These are phyloP conservation scores for Teratosphaeria viscida DNA, from an alignment of 2,329 filamentous ascomycete species.

Conservation along the genomic window DNA sequence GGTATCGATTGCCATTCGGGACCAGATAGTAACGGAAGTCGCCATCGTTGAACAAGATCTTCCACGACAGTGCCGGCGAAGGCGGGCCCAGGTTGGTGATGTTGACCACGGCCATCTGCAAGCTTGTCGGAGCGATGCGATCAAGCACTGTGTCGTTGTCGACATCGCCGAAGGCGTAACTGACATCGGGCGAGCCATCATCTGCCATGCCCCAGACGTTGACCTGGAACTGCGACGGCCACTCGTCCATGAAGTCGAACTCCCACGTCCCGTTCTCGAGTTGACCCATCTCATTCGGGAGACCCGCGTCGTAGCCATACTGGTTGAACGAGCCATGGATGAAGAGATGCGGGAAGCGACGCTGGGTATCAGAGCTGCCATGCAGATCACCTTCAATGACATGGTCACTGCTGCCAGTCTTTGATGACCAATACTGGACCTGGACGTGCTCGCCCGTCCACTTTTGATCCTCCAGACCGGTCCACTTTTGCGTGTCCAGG, in stretches of 20 bases:
- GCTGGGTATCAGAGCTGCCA: constrained; percentile 26
- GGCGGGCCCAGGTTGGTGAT: constrained; percentile 44
- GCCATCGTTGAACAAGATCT: constrained; percentile 46
- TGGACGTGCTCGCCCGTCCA: constrained; percentile 54
- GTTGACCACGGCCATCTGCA: constrained; percentile 48
- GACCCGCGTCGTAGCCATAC: constrained; percentile 52
- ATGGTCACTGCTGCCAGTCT: constrained; percentile 50
- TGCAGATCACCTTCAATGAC: constrained; percentile 49
- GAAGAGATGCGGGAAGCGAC: constrained; percentile 53
- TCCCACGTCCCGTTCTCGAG: constrained; percentile 43
- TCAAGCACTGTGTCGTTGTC: constrained; percentile 52
- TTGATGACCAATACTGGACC: constrained; percentile 52
- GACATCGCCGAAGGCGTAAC: constrained; percentile 50
- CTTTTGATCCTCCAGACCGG: constrained; percentile 45
- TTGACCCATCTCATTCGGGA: constrained; percentile 44
- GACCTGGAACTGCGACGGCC: constrained; percentile 51
- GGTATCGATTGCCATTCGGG: constrained; percentile 43
- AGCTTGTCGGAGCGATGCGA: constrained; percentile 49
- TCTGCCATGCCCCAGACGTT: constrained; percentile 59
- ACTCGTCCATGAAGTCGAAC: constrained; percentile 53
- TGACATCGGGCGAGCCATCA: constrained; percentile 51
- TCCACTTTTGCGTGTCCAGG: constrained; percentile 43
- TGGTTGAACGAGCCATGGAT: constrained; percentile 53
- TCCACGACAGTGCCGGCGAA: constrained; percentile 46
- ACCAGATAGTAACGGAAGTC: constrained; percentile 41